Evolutionary conservation across 2,329 filamentous ascomycete species (phyloP).

Genomic region (Neonectria sp.): DNA sequence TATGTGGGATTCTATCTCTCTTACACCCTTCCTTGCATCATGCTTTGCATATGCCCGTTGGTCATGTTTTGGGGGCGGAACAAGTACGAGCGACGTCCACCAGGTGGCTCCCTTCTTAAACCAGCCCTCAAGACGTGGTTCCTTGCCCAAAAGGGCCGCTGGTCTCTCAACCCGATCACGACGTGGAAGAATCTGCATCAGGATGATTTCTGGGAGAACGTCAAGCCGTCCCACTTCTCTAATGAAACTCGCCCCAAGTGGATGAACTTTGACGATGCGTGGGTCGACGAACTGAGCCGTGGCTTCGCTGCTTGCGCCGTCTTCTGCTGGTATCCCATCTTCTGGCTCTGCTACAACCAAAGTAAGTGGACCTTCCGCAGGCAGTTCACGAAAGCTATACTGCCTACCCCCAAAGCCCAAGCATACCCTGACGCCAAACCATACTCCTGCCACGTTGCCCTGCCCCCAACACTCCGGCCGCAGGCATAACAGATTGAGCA

Average conservation of each 20-base stretch:
- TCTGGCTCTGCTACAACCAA: slow-evolving; percentile 68
- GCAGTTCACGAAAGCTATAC: not conserved
- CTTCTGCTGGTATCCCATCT: slow-evolving; percentile 78
- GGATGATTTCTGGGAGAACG: slow-evolving; percentile 75
- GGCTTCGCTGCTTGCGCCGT: slow-evolving; percentile 78
- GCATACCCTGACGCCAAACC: no score
- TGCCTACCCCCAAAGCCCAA: not conserved
- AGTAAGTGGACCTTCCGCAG: slow-evolving; percentile 45
- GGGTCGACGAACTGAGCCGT: slow-evolving; percentile 82
- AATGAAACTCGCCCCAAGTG: slow-evolving; percentile 70
- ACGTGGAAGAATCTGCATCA: slow-evolving; percentile 72
- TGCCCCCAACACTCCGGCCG: no score
- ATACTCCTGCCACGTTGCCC: no score
- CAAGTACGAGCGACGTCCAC: slow-evolving; percentile 71
- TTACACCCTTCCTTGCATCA: slow-evolving; percentile 76
- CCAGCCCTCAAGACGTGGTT: slow-evolving; percentile 74
- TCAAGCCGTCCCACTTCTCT: slow-evolving; percentile 77
- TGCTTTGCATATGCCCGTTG: slow-evolving; percentile 75
- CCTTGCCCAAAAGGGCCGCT: slow-evolving; percentile 77
- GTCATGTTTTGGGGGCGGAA: slow-evolving; percentile 73
- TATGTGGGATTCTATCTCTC: slow-evolving; percentile 83
- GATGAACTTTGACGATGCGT: slow-evolving; percentile 86
- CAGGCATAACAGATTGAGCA: not conserved
- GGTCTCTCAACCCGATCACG: slow-evolving; percentile 75
- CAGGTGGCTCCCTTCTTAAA: slow-evolving; percentile 76